Base-by-base conservation (phyloP, 306 rosid species). In the Abrus pulchellus region DNA sequence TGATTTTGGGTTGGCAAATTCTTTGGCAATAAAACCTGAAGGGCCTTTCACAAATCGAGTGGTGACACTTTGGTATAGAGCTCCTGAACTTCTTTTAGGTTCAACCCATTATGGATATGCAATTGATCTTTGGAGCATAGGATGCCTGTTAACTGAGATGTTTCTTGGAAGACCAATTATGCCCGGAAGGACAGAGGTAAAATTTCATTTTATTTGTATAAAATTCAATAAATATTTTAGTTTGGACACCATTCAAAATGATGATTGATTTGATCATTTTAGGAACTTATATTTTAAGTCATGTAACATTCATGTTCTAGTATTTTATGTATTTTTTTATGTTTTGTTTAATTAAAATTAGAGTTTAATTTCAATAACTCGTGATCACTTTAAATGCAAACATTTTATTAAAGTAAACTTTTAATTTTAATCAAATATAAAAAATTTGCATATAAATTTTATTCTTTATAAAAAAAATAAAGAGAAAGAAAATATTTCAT, bases 111-210 rank as follows among this genome's bases (percentile, higher is more conserved):
- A 92, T 72, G 97, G 91, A 69, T 86, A 80, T 83, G 88, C 89
- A 69, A 87, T 92, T 78, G 97, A 92, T 87, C 88, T 92, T 54
- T 92, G 97, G 97, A 92, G 94, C 79, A 91, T 86, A 2, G 92
- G 97, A 32, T 92, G 97, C 74, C 63, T 90, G 4, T 77, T 90
- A 48, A 92, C 87, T 9, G 91, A 92, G 81, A 87, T 90, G 91
- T 90, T 92, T 64, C 34, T 78, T 34, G 90, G 97, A 83, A 87
- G 76, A 57, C 91, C 97, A 62, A 81, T 90, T 70, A 68, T 92
- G 87, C 89, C 92, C 2, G 92, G 97, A 68, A 87, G 92, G 59
- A 90, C 91, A 3, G 97, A 92, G 94, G 97, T 92, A 81, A 69
- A 27, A 20, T 7, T 40, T 20, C 20, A 20, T 20, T 20, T 20